phyloP scores from a whole-genome alignment of 768 basidiomycete genomes.

The Hydnomerulius pinastri region DNA sequence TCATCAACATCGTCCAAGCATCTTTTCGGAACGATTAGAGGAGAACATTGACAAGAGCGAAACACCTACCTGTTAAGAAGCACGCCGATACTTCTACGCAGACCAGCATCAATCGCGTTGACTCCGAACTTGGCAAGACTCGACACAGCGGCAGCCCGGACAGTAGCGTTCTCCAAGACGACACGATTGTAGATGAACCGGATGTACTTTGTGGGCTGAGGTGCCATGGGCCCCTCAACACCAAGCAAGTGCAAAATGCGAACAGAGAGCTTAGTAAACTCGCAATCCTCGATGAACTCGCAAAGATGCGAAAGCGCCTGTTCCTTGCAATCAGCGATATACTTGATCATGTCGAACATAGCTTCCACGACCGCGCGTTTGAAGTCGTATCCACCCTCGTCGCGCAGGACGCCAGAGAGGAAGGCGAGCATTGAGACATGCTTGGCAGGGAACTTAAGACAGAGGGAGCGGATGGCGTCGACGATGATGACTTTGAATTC shows the following conservation, averaged over 20 bases:
- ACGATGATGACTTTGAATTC: constrained; percentile 99
- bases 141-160: constrained; percentile 93
- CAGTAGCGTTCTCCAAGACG: constrained; percentile 96
- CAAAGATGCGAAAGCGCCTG: constrained; percentile 97
- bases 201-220: constrained; percentile 98
- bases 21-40: constrained; percentile 39
- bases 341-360: constrained; percentile 99
- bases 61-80: constrained; percentile 72
- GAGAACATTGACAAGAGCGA: not conserved
- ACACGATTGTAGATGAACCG: constrained; percentile 99
- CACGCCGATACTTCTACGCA: constrained; percentile 86
- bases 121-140: constrained; percentile 97
- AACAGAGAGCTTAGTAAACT: constrained; percentile 98
- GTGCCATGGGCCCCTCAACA: constrained; percentile 92
- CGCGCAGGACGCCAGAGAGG: constrained; percentile 93
- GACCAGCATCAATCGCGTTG: constrained; percentile 72
- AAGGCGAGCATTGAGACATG: constrained; percentile 97
- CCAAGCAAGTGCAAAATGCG: constrained; percentile 95
- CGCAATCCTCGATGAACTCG: constrained; percentile 99
- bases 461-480: constrained; percentile 95
- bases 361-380: constrained; percentile 99
- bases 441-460: constrained; percentile 98
- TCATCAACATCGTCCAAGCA: constrained; percentile 99
- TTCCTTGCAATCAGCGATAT: constrained; percentile 93
- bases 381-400: constrained; percentile 99